Percentiles rank a stretch among this genome's conserved stretches.
Evolutionary conservation across 139 green algal genomes (phyloP).

Genomic region (Chlamydomonas applanata): DNA sequence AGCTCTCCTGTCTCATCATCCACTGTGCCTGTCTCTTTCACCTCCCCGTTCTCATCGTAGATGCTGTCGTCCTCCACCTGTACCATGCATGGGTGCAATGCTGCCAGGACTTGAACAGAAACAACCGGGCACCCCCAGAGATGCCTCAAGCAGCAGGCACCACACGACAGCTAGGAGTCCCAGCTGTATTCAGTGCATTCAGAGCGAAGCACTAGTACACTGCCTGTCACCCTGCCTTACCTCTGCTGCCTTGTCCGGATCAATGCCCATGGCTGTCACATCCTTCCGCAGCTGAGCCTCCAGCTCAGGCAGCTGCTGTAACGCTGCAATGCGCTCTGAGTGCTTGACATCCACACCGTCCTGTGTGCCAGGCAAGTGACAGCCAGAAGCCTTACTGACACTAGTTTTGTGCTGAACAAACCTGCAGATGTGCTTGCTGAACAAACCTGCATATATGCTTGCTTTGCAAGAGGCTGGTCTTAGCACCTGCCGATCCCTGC

Average conservation of each 20-base stretch:
- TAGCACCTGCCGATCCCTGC: background rate
- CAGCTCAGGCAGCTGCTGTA: slow-evolving; percentile 47
- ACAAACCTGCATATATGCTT: too few species aligned
- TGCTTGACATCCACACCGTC: slow-evolving; percentile 71
- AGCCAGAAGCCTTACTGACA: too few species aligned
- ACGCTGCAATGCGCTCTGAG: slow-evolving; percentile 71
- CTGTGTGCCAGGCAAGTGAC: too few species aligned
- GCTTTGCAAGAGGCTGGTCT: too few species aligned
- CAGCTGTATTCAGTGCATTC: too few species aligned
- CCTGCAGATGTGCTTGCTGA: too few species aligned
- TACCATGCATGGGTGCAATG: too few species aligned
- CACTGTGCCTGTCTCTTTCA: slow-evolving; percentile 59
- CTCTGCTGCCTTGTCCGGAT: slow-evolving; percentile 26
- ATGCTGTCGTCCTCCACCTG: slow-evolving; percentile 68
- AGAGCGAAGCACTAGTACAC: too few species aligned
- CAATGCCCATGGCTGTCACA: slow-evolving; percentile 55
- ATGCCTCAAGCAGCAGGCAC: background rate
- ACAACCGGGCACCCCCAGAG: too few species aligned
- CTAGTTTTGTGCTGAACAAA: too few species aligned
- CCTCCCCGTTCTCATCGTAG: slow-evolving; percentile 46
- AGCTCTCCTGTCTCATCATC: slow-evolving; percentile 69
- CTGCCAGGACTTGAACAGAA: too few species aligned
- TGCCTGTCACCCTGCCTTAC: too few species aligned
- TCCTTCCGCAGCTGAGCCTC: slow-evolving; percentile 50
- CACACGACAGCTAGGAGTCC: background rate